These are phyloP conservation scores for Amaranthus cruentus DNA, from an alignment of 148 eudicot genomes.

Conservation along the genomic window DNA sequence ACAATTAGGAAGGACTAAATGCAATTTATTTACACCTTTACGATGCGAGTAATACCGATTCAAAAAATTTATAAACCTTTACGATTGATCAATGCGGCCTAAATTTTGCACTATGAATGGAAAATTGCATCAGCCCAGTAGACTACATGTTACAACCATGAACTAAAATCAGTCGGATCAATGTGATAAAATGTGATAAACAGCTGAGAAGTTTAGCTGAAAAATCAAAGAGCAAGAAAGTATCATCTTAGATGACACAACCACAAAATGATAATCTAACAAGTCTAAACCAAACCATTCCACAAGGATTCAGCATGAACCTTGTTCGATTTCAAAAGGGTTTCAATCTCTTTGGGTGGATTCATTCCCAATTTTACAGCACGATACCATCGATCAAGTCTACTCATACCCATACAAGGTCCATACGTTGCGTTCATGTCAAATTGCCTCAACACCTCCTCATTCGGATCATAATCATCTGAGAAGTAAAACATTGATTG, in stretches of 20 bases:
- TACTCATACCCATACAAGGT: constrained; percentile 57
- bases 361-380: constrained; percentile 47
- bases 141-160: constrained; percentile 5
- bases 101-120: no score
- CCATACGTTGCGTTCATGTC: constrained; percentile 68
- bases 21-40: no score
- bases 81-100: no score
- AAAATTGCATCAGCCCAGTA: background rate
- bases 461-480: constrained; percentile 46
- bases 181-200: no score
- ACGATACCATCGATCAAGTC: constrained; percentile 59
- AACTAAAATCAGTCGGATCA: constrained; percentile 1
- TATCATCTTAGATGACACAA: background rate
- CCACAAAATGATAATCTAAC: background rate
- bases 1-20: no score
- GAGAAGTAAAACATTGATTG: background rate
- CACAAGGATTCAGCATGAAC: constrained; percentile 43
- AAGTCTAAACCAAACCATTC: constrained; percentile 49
- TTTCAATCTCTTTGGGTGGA: constrained; percentile 51
- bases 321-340: constrained; percentile 29
- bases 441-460: constrained; percentile 62
- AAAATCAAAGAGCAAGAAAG: constrained; percentile 12
- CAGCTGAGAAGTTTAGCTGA: background rate
- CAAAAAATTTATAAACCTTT: no score
- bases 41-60: no score